Percentiles rank a stretch among this genome's conserved stretches.
These are phyloP conservation scores for Paramecium primaurelia DNA, from an alignment of 73 alveolate species.

Conservation along the genomic window DNA sequence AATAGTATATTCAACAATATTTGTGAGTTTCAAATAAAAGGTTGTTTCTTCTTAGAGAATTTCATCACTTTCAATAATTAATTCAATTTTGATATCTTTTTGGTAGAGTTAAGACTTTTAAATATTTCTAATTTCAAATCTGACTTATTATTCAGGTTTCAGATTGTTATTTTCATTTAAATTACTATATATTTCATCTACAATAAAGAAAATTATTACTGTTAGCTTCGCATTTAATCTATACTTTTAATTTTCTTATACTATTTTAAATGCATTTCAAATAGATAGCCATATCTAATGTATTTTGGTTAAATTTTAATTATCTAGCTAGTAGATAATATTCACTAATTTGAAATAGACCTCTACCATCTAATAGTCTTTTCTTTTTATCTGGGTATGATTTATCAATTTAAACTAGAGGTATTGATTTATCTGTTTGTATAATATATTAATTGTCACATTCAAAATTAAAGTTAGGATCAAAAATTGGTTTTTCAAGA, in stretches of 20 bases:
- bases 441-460: not conserved
- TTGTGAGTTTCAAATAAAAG: not conserved
- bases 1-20: not conserved
- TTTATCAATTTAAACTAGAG: not conserved
- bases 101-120: not conserved
- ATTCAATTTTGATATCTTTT: not conserved
- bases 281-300: not conserved
- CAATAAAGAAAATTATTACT: not conserved
- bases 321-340: not conserved
- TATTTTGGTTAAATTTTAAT: not conserved
- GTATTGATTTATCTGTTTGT: not conserved
- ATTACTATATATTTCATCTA: not conserved
- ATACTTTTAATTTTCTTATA: not conserved
- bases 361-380: not conserved
- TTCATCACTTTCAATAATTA: not conserved
- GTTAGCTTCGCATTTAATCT: not conserved
- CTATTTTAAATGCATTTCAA: not conserved
- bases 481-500: not conserved
- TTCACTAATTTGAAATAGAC: not conserved
- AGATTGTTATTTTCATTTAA: not conserved
- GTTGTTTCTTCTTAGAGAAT: not conserved
- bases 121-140: not conserved
- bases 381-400: not conserved
- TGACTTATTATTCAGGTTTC: not conserved
- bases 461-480: not conserved